Evolutionary conservation across 108 stramenopile genomes (phyloP).

Genomic region (Nitzschia sp.): DNA sequence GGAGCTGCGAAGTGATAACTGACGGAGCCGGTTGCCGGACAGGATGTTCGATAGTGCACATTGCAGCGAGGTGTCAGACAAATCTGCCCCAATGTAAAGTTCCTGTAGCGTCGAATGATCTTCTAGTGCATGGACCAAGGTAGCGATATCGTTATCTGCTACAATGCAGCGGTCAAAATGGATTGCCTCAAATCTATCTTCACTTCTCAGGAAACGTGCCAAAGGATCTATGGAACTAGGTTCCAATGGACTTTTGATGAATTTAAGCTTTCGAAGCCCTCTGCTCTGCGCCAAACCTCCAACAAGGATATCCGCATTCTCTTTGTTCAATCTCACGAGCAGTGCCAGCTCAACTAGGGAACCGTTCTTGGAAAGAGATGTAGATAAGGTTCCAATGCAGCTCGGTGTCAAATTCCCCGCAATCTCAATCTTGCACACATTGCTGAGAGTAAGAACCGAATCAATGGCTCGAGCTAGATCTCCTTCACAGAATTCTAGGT

Average conservation of each 20-base stretch:
- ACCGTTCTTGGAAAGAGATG: neutral
- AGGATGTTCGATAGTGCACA: neutral
- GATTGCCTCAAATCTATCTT: neutral
- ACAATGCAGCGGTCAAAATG: constrained; percentile 10
- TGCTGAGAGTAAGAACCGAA: neutral
- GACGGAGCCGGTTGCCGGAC: neutral
- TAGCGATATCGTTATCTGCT: constrained; percentile 4
- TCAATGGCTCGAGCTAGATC: constrained; percentile 4
- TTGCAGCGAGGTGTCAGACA: neutral
- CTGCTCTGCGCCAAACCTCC: neutral
- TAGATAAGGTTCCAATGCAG: neutral
- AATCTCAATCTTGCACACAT: constrained; percentile 10
- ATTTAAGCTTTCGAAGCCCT: neutral
- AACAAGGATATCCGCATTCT: neutral
- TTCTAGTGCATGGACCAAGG: neutral
- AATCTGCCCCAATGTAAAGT: neutral
- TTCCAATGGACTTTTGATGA: constrained; percentile 16
- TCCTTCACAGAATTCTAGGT: constrained; percentile 7
- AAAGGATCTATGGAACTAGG: neutral
- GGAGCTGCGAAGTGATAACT: neutral
- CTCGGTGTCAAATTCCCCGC: neutral
- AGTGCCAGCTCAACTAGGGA: constrained; percentile 11
- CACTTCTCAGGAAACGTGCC: neutral
- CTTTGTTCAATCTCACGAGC: neutral
- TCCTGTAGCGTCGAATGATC: constrained; percentile 2